Evolutionary conservation across 2,329 filamentous ascomycete species (phyloP).

Genomic region (Hypoxylon sp.): DNA sequence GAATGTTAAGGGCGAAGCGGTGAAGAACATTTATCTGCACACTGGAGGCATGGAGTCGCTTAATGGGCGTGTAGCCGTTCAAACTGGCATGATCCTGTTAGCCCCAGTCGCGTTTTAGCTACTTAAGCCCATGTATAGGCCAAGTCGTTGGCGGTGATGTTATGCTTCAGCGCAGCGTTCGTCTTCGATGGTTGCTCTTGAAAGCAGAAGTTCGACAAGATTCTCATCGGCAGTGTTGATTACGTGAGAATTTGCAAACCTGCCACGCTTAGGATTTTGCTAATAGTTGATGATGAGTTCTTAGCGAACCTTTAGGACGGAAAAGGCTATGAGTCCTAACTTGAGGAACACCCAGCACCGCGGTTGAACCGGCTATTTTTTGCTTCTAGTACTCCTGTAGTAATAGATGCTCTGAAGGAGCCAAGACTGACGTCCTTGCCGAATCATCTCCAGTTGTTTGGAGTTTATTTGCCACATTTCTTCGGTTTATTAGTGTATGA

Average conservation of each 20-base stretch:
- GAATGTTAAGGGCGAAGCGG: not conserved
- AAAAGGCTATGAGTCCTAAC: not conserved
- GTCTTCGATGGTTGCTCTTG: constrained; percentile 7
- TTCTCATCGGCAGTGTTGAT: constrained; percentile 14
- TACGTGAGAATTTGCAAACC: not conserved
- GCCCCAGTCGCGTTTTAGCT: constrained; percentile 10
- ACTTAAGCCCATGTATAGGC: constrained; percentile 10
- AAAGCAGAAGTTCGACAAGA: constrained; percentile 12
- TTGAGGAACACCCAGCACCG: not conserved
- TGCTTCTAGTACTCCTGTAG: not conserved
- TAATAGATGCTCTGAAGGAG: not conserved
- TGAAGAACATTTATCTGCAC: not conserved
- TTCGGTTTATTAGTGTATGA: not conserved
- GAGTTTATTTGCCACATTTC: not conserved
- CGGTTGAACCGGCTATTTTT: not conserved
- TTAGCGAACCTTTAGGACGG: constrained; percentile 12
- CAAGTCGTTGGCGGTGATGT: constrained; percentile 2
- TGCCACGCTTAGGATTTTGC: not conserved
- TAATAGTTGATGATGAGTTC: not conserved
- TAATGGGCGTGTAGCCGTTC: constrained; percentile 10
- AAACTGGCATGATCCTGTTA: constrained; percentile 10
- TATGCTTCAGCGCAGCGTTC: constrained; percentile 18
- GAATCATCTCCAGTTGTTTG: not conserved
- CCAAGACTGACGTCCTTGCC: not conserved
- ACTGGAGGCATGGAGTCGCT: constrained; percentile 15